Conservation (phyloP, 768 basidiomycete species). For the Xerocomus potaroensis region DNA sequence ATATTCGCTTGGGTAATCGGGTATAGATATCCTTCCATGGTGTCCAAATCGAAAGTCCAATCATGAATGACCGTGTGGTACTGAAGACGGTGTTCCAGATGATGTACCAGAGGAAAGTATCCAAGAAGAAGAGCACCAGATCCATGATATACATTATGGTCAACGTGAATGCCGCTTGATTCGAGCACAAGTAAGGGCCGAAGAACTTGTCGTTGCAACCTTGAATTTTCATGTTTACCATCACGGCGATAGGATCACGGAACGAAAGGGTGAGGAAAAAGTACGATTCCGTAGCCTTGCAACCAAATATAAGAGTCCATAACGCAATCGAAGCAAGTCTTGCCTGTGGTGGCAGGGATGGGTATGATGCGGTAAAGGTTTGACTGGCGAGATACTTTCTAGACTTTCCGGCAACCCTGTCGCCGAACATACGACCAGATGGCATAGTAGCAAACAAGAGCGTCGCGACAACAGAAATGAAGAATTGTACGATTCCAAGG, state of each 20-base stretch:
- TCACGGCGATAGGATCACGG: constrained; percentile 87
- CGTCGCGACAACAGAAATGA: constrained; percentile 82
- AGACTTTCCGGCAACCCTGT: constrained; percentile 91
- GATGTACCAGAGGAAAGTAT: constrained; percentile 99
- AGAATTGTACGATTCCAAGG: constrained; percentile 95
- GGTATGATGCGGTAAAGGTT: constrained; percentile 97
- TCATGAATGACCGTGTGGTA: constrained; percentile 79
- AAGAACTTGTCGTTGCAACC: constrained; percentile 85
- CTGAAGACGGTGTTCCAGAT: constrained; percentile 98
- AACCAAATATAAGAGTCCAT: constrained; percentile 92
- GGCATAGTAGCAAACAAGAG: constrained; percentile 89
- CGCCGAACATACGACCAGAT: constrained; percentile 98
- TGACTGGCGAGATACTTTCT: constrained; percentile 98
- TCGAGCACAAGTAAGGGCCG: constrained; percentile 76
- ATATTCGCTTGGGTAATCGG: constrained; percentile 93
- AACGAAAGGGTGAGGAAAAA: constrained; percentile 97
- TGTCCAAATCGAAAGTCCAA: constrained; percentile 97
- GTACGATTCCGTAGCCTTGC: constrained; percentile 96
- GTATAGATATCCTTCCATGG: constrained; percentile 99
- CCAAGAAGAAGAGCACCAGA: constrained; percentile 93
- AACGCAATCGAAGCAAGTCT: constrained; percentile 78
- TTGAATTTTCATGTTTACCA: constrained; percentile 96
- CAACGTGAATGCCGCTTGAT: constrained; percentile 93
- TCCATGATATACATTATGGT: constrained; percentile 99
- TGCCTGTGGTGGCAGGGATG: constrained; percentile 52